phyloP scores from a whole-genome alignment of 202 grass and related monocot species.

The Bolboschoenoplectus hybrid region DNA sequence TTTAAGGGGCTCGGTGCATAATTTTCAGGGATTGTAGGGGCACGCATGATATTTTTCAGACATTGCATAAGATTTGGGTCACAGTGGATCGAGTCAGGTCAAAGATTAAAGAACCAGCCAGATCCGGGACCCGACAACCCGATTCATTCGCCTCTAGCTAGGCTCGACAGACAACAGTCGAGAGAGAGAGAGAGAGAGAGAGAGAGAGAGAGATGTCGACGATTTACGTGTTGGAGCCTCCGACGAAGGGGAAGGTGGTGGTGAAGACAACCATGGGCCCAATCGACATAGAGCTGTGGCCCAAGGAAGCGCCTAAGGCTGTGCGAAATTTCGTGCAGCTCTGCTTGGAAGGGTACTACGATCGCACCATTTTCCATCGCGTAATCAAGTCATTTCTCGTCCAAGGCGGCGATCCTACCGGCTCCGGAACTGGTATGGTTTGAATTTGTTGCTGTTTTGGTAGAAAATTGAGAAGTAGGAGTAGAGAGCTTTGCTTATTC shows the following conservation, averaged over 20 bases:
- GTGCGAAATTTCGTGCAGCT: constrained; percentile 95
- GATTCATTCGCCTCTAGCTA: neutral
- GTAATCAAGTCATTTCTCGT: constrained; percentile 95
- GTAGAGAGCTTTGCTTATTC: neutral
- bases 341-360: constrained; percentile 93
- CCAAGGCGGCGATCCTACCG: constrained; percentile 87
- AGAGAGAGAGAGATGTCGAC: constrained; percentile 72
- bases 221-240: constrained; percentile 90
- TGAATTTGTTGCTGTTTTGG: neutral
- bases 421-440: constrained; percentile 69
- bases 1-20: too few relatives aligned
- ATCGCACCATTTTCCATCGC: constrained; percentile 87
- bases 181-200: neutral
- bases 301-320: constrained; percentile 93
- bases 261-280: constrained; percentile 80
- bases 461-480: neutral
- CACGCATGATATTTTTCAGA: neutral
- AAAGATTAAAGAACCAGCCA: neutral
- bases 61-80: neutral
- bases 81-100: neutral
- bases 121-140: neutral
- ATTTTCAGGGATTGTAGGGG: neutral
- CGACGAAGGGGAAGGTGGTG: constrained; percentile 96
- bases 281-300: constrained; percentile 93
- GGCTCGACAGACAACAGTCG: neutral